Evolutionary conservation across 2,329 filamentous ascomycete genomes (phyloP), one percentile per base, ranked within the genome.

Genomic region (Grosmannia serpens): DNA sequence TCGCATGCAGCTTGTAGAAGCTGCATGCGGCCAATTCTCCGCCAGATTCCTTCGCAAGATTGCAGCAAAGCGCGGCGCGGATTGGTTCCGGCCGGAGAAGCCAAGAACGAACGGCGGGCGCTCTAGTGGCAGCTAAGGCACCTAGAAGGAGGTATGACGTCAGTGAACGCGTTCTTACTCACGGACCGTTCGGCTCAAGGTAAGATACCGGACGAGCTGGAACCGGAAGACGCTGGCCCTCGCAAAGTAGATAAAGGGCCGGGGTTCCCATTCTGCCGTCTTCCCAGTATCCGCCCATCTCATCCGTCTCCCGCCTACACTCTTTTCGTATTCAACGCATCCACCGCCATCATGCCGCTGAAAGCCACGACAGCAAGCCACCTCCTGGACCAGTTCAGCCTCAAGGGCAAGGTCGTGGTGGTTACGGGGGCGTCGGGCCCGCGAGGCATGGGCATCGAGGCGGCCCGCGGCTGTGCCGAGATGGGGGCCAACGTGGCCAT

Each of bases 351-450:
- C 38, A 82, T 84, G 81, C 79, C 80, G 75, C 74, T 80, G 66
- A 64, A 72, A 67, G 72, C 85, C 62, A 83, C 85, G 66, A 70
- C 81, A 67, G 73, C 82, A 62, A 74, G 75, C 63, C 75, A 74
- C 65, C 79, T 89, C 65, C 70, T 77, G 63, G 86, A 85, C 68
- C 81, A 89, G 65, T 85, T 89, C 73, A 87, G 83, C 66, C 76
- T 89, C 61, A 87, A 86, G 73, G 85, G 85, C 65, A 86, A 86
- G 72, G 87, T 87, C 55, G 82, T 87, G 64, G 81, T 89, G 65
- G 75, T 89, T 61, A 85, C 85, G 5, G 86, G 86, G 60, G 85
- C 85, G 15, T 87, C 82, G 38, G 84, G 84, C 11, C 80, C 88
- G 58, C 82, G 81, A 41, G 86, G 86, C 62, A 88, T 89, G 71